These are phyloP conservation scores for Colletotrichum sublineola DNA, from an alignment of 2,329 filamentous ascomycete genomes.

Conservation along the genomic window DNA sequence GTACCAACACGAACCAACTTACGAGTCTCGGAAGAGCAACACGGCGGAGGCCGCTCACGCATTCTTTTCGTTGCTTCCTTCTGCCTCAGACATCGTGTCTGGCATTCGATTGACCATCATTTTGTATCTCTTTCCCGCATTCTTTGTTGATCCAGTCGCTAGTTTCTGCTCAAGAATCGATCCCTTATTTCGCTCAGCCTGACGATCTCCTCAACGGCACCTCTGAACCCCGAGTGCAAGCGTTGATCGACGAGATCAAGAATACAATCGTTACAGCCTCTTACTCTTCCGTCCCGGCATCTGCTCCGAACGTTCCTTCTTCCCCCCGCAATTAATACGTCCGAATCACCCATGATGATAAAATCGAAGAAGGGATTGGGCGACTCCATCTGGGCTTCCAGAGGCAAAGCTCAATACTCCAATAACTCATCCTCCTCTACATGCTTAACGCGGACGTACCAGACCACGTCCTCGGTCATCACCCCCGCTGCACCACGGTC, in stretches of 20 bases:
- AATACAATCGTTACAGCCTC: background rate
- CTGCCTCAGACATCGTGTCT: background rate
- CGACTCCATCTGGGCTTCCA: conserved; percentile 39
- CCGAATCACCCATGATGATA: background rate
- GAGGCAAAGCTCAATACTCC: conserved; percentile 15
- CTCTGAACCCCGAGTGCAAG: too few species aligned
- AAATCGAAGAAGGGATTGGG: conserved; percentile 22
- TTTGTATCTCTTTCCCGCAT: background rate
- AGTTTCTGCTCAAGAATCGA: background rate
- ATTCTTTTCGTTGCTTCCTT: background rate
- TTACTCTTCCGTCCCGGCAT: background rate
- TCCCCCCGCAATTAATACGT: background rate
- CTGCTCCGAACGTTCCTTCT: background rate
- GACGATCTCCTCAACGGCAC: background rate
- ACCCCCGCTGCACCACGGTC: conserved; percentile 18
- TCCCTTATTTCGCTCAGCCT: background rate
- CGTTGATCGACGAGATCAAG: background rate
- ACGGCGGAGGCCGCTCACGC: background rate
- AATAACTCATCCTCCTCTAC: background rate
- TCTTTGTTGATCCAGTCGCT: background rate
- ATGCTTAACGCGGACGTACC: background rate
- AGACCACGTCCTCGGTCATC: conserved; percentile 11
- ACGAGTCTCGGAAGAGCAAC: background rate
- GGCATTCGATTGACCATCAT: background rate
- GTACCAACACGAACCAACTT: background rate